Evolutionary conservation across 345 rosid genomes (phyloP).

Genomic region (Camelina sativa): DNA sequence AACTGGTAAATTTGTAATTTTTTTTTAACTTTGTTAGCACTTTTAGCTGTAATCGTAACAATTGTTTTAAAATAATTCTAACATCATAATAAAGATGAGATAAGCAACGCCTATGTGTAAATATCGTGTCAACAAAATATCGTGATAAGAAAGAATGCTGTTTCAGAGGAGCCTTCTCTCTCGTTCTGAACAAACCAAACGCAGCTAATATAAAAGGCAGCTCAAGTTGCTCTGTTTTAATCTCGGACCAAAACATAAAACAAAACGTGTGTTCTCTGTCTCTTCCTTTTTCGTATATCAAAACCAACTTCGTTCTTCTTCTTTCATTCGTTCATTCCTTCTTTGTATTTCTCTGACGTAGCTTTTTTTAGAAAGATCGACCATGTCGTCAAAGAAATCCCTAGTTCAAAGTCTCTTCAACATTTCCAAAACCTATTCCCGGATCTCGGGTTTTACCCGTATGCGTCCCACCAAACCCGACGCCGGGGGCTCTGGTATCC

Average conservation of each 20-base stretch:
- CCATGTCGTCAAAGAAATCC: conserved; percentile 77
- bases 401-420: conserved; percentile 65
- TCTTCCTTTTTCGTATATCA: background rate
- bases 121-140: conserved; percentile 35
- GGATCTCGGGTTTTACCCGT: conserved; percentile 45
- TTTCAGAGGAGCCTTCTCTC: conserved; percentile 37
- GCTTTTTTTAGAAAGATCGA: background rate
- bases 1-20: background rate
- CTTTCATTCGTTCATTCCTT: background rate
- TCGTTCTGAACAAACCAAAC: background rate
- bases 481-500: conserved; percentile 65
- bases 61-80: conserved; percentile 2
- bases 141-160: conserved; percentile 39
- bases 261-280: conserved; percentile 16
- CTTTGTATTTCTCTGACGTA: background rate
- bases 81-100: conserved; percentile 16
- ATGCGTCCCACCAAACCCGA: conserved; percentile 49
- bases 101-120: conserved; percentile 38
- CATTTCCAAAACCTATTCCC: conserved; percentile 57
- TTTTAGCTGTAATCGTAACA: conserved; percentile 2
- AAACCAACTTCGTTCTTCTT: background rate
- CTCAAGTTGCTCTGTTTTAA: conserved; percentile 20
- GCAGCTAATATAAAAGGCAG: conserved; percentile 30
- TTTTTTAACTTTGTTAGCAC: background rate
- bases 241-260: conserved; percentile 29